Percentiles rank a stretch among this genome's conserved stretches.
Evolutionary conservation across 1,284 basidiomycete species (phyloP).

Genomic region (Naganishia sp.): DNA sequence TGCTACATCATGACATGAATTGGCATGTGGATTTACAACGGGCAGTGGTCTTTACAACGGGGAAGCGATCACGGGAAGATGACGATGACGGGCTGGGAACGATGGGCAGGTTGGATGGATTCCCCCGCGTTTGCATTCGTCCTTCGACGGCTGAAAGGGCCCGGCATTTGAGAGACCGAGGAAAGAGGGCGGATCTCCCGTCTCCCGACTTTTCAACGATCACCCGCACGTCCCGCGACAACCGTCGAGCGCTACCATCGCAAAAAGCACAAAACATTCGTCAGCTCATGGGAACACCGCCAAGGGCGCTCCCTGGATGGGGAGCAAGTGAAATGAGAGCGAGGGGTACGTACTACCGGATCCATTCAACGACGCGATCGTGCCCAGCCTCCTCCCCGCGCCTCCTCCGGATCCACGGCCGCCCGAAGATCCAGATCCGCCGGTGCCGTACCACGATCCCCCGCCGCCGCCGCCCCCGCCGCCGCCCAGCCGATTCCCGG

Average conservation of each 20-base stretch:
- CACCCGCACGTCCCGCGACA: conserved; percentile 24
- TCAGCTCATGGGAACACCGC: neutral
- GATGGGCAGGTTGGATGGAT: too few species aligned
- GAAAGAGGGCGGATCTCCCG: neutral
- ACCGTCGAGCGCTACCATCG: conserved; percentile 6
- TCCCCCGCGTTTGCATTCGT: too few species aligned
- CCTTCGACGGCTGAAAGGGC: too few species aligned
- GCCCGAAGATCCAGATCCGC: neutral
- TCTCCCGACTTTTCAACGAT: neutral
- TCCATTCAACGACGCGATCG: conserved; percentile 9
- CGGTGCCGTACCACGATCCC: conserved; percentile 16
- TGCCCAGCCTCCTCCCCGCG: neutral
- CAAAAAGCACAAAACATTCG: neutral
- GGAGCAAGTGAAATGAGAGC: neutral
- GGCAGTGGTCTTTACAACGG: too few species aligned
- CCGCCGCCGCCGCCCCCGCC: neutral
- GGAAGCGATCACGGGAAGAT: too few species aligned
- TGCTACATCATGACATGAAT: too few species aligned
- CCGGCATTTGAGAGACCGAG: too few species aligned
- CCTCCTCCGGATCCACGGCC: neutral
- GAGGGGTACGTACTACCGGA: conserved; percentile 9
- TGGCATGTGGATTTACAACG: too few species aligned
- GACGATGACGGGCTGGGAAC: too few species aligned
- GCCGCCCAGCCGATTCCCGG: neutral
- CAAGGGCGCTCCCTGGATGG: neutral